Evolutionary conservation across 768 basidiomycete species (phyloP).

Genomic region (Lactarius indigo): DNA sequence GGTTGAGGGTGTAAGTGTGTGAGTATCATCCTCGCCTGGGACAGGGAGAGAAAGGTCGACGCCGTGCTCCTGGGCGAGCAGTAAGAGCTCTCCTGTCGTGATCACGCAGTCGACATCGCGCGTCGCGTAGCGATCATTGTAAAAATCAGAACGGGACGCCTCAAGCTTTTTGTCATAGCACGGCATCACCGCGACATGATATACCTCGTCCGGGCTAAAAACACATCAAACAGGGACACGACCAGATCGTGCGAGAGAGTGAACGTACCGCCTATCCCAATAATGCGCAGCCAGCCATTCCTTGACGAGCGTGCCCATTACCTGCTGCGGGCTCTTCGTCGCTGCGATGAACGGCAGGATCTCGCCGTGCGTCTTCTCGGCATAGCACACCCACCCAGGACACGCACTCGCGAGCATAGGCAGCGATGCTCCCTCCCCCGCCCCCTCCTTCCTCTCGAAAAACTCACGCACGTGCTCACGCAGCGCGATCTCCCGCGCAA

Average conservation of each 20-base stretch:
- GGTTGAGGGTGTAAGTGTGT: not conserved
- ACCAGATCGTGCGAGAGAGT: not conserved
- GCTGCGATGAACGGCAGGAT: constrained; percentile 86
- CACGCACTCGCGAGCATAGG: constrained; percentile 97
- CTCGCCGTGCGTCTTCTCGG: constrained; percentile 94
- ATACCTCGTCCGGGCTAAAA: constrained; percentile 77
- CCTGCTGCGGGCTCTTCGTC: constrained; percentile 90
- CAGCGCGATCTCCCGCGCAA: constrained; percentile 83
- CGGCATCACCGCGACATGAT: constrained; percentile 98
- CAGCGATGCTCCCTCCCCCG: constrained; percentile 40
- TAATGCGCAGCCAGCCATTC: constrained; percentile 63
- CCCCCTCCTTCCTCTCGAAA: constrained; percentile 47
- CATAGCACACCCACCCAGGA: constrained; percentile 99
- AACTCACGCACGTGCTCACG: constrained; percentile 82
- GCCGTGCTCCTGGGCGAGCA: constrained; percentile 75
- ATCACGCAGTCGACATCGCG: constrained; percentile 97
- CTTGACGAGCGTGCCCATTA: constrained; percentile 94
- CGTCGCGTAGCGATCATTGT: constrained; percentile 73
- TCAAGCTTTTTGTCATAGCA: constrained; percentile 99
- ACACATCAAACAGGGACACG: not conserved
- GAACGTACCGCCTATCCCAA: constrained; percentile 68
- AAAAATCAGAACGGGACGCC: constrained; percentile 92
- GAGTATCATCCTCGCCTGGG: constrained; percentile 46
- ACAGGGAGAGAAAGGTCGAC: constrained; percentile 70
- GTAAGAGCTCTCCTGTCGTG: constrained; percentile 90